phyloP scores from a whole-genome alignment of 2,329 filamentous ascomycete genomes.

The Dissoconium aciculare region DNA sequence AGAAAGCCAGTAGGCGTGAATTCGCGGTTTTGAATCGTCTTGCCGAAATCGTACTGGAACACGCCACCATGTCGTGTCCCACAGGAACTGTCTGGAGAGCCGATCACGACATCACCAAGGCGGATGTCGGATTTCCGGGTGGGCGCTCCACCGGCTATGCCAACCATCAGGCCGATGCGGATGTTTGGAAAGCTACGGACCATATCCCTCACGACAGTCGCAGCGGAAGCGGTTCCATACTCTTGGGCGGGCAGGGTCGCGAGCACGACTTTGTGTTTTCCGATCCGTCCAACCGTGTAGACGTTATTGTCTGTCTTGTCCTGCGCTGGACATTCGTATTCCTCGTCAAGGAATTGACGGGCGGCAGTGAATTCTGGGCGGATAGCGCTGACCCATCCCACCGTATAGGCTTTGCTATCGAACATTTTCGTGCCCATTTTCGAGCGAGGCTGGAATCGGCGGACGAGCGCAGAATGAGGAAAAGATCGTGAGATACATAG shows the following conservation, averaged over 20 bases:
- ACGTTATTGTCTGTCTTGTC: constrained; percentile 9
- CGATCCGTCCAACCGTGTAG: constrained; percentile 10
- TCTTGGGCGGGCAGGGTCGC: constrained; percentile 11
- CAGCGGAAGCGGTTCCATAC: constrained; percentile 11
- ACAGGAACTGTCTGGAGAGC: constrained; percentile 8
- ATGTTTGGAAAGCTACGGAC: constrained; percentile 10
- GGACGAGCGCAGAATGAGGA: too few species aligned
- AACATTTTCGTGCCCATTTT: too few species aligned
- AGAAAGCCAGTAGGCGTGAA: neutral
- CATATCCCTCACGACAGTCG: constrained; percentile 12
- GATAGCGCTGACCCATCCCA: too few species aligned
- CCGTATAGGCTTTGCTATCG: too few species aligned
- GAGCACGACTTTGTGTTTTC: constrained; percentile 15
- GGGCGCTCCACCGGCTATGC: constrained; percentile 14
- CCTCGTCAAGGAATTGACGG: too few species aligned
- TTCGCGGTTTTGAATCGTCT: constrained; percentile 1
- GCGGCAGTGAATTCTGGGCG: too few species aligned
- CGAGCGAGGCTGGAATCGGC: too few species aligned
- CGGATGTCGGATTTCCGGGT: constrained; percentile 13
- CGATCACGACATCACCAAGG: constrained; percentile 19
- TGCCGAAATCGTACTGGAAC: constrained; percentile 13
- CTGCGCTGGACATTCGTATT: too few species aligned
- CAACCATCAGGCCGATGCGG: constrained; percentile 10
- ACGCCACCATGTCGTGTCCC: constrained; percentile 14
- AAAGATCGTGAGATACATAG: too few species aligned